Evolutionary conservation across 2,329 filamentous ascomycete species (phyloP), one percentile per base, ranked within the genome.

Genomic region (Elsinoe fawcettii): DNA sequence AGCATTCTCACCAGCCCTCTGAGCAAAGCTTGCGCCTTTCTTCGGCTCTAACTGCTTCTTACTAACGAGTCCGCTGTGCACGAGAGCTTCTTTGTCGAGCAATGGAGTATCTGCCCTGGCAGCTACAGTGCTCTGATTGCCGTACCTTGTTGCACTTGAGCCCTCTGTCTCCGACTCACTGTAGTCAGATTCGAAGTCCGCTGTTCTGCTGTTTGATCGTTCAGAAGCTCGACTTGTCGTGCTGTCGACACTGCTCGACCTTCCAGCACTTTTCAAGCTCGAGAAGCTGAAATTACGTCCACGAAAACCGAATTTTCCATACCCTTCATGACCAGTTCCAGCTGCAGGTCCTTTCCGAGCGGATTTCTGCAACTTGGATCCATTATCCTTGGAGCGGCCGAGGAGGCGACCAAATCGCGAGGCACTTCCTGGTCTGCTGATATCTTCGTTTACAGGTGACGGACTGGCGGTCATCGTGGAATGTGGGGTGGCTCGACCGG

Each of bases 311-410:
- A 88, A 76, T 57, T 80, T 80, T 0, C 86, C 86, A 65, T 92
- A 91, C 1, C 87, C 87, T 73, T 97, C 92, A 66, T 97, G 90
- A 0, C 92, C 92, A 36, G 92, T 97, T n/a, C 92, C 92, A 39
- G 92, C 92, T 14, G 81, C 83, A 20, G 92, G 92, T 0, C 92
- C 91, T 70, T 90, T 92, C 25, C 87, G 80, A 22, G 75, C 60
- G 6, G 75, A 67, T 61, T 79, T 83, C 7, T 85, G 83, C 36
- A 79, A 77, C 66, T 80, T 83, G 5, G 30, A 39, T n/a, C 84
- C 79, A 0, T 25, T 46, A 14, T 56, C 54, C 30, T 36, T 56
- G 6, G 30, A 37, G 11, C 54, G 23, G 2, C 43, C 39, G 12
- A 56, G 41, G 7, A 56, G 39, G 18, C 43, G 39, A 14, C 54